A percentile compares a stretch with the other conserved stretches of the same genome.
These are phyloP conservation scores for Corchorus olitorius DNA, from an alignment of 345 rosid genomes.

Conservation along the genomic window DNA sequence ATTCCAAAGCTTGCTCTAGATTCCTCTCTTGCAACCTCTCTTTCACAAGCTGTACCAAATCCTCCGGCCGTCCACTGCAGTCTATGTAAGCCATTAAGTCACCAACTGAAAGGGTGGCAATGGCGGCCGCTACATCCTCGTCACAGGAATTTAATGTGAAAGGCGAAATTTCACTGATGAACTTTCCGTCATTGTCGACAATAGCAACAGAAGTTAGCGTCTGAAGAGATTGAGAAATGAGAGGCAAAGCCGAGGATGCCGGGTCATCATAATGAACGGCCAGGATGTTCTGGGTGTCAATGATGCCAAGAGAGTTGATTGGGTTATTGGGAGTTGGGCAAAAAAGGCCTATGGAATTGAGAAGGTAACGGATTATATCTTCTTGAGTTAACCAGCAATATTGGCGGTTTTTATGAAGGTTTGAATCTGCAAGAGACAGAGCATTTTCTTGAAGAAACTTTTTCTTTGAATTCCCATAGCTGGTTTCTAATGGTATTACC, in stretches of 20 bases:
- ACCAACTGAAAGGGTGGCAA: slow-evolving; percentile 52
- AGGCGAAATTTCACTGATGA: slow-evolving; percentile 61
- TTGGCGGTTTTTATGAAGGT: slow-evolving; percentile 46
- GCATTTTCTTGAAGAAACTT: slow-evolving; percentile 34
- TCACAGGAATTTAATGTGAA: slow-evolving; percentile 42
- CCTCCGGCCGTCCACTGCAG: slow-evolving; percentile 50
- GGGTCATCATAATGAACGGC: slow-evolving; percentile 49
- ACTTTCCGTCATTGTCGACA: slow-evolving; percentile 35
- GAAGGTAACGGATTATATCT: slow-evolving; percentile 59
- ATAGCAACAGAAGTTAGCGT: slow-evolving; percentile 55
- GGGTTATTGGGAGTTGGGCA: slow-evolving; percentile 40
- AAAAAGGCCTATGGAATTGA: slow-evolving; percentile 52
- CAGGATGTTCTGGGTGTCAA: slow-evolving; percentile 33
- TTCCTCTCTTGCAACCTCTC: slow-evolving; percentile 48
- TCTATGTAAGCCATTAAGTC: slow-evolving; percentile 63
- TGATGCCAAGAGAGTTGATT: slow-evolving; percentile 50
- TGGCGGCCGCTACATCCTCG: slow-evolving; percentile 48
- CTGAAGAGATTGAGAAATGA: slow-evolving; percentile 36
- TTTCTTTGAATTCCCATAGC: slow-evolving; percentile 23
- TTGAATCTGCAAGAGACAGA: slow-evolving; percentile 26
- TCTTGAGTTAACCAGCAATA: slow-evolving; percentile 73
- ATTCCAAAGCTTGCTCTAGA: slow-evolving; percentile 34
- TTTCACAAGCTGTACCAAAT: slow-evolving; percentile 44
- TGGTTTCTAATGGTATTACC: slow-evolving; percentile 45
- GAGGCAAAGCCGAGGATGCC: slow-evolving; percentile 39